phyloP scores from a whole-genome alignment of 805 yeast genomes.

The Candida sanyiensis region DNA sequence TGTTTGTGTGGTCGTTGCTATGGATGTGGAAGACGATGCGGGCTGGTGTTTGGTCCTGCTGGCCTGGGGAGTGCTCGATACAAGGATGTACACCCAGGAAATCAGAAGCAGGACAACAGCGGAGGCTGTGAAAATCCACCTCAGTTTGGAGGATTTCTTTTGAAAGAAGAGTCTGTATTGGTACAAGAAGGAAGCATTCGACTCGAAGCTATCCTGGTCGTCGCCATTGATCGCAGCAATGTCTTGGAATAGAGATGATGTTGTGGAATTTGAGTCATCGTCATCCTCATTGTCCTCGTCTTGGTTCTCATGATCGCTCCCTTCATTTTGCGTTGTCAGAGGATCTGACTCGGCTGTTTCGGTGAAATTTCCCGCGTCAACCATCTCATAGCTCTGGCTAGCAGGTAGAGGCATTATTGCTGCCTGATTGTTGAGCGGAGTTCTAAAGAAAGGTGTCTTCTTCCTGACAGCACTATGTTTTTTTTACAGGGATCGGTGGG shows the following conservation, averaged over 20 bases:
- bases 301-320: too few species aligned
- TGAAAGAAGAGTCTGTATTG: conserved; percentile 2
- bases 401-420: background rate
- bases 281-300: background rate
- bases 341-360: background rate
- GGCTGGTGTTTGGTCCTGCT: background rate
- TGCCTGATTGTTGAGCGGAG: background rate
- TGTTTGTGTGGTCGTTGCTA: background rate
- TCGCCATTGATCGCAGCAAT: conserved; percentile 4
- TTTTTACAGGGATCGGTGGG: too few species aligned
- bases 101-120: background rate
- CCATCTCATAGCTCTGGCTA: conserved; percentile 10
- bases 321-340: background rate
- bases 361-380: background rate
- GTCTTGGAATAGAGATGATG: conserved; percentile 6
- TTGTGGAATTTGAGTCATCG: conserved; percentile 3
- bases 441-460: background rate
- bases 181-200: conserved; percentile 2
- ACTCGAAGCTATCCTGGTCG: conserved; percentile 1
- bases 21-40: background rate
- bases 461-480: too few species aligned
- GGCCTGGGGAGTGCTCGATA: background rate
- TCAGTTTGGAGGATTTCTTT: background rate
- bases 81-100: conserved; percentile 7
- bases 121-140: background rate